Conservation (phyloP, 2,329 filamentous ascomycete species). For the Gnomoniopsis smithogilvyi region DNA sequence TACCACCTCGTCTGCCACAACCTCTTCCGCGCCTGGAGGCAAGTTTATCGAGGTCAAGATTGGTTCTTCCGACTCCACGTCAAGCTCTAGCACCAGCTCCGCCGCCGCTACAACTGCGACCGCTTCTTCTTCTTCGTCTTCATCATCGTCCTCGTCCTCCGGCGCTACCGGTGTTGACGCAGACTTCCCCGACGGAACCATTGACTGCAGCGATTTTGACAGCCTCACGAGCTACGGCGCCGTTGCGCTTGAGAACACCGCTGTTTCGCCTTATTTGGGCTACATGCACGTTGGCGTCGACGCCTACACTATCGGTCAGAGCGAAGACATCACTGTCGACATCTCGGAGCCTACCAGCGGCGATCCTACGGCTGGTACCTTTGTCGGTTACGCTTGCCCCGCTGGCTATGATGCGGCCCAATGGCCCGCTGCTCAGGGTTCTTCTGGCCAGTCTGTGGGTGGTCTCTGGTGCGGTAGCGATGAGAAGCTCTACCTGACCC, state of each 20-base stretch:
- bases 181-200: slow-evolving; percentile 71
- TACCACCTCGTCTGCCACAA: slow-evolving; percentile 32
- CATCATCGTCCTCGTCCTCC: slow-evolving; percentile 26
- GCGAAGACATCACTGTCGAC: slow-evolving; percentile 50
- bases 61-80: slow-evolving; percentile 27
- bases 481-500: slow-evolving; percentile 76
- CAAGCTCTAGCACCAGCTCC: slow-evolving; percentile 26
- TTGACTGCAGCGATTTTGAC: slow-evolving; percentile 66
- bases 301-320: slow-evolving; percentile 12
- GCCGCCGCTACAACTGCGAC: slow-evolving; percentile 25
- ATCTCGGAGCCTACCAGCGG: slow-evolving; percentile 64
- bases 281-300: slow-evolving; percentile 54
- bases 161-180: slow-evolving; percentile 54
- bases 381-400: slow-evolving; percentile 95
- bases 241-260: slow-evolving; percentile 64
- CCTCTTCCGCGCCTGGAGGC: slow-evolving; percentile 33
- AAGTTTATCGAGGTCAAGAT: slow-evolving; percentile 51
- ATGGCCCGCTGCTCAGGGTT: slow-evolving; percentile 78
- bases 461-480: slow-evolving; percentile 74
- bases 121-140: slow-evolving; percentile 25
- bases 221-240: slow-evolving; percentile 75
- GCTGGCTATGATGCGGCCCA: slow-evolving; percentile 88
- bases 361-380: slow-evolving; percentile 58
- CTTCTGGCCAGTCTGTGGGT: slow-evolving; percentile 79
- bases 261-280: slow-evolving; percentile 73